Percentiles rank a stretch among this genome's conserved stretches.
phyloP scores from a whole-genome alignment of 2,329 filamentous ascomycete species.

The Botryotinia narcissicola region DNA sequence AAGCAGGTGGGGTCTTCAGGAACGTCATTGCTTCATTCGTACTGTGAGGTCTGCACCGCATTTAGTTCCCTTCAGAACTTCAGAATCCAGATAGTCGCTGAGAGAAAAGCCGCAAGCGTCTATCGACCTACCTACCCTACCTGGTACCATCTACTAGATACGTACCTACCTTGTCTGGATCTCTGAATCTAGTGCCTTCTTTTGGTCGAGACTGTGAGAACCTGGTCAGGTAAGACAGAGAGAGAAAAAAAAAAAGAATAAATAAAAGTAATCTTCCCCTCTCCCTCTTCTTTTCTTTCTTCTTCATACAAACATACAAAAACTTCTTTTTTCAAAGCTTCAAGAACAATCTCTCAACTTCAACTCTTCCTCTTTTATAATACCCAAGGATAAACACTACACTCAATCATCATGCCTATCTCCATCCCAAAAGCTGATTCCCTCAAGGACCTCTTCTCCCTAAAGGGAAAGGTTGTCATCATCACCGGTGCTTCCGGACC shows the following conservation, averaged over 20 bases:
- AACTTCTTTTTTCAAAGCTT: background rate
- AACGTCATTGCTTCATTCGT: slow-evolving; percentile 5
- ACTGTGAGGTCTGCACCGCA: background rate
- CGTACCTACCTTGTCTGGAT: background rate
- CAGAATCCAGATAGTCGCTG: background rate
- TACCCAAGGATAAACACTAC: background rate
- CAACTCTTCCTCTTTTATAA: background rate
- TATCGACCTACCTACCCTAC: too few species aligned
- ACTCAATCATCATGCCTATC: slow-evolving; percentile 50
- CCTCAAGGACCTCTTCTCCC: slow-evolving; percentile 60
- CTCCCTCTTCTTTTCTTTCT: background rate
- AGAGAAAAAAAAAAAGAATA: background rate
- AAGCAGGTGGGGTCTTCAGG: background rate
- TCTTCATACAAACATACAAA: background rate
- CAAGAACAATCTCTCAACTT: background rate
- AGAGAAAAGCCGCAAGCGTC: background rate
- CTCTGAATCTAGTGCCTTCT: background rate
- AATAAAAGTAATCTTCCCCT: background rate
- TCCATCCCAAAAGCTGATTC: slow-evolving; percentile 54
- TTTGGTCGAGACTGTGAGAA: background rate
- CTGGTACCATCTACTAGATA: background rate
- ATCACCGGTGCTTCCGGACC: slow-evolving; percentile 64
- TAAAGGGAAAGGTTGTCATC: slow-evolving; percentile 60
- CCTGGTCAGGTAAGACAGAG: background rate
- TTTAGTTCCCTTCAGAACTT: background rate